Evolutionary conservation across 805 yeast species (phyloP).

Genomic region (Nakazawaea pomicola): DNA sequence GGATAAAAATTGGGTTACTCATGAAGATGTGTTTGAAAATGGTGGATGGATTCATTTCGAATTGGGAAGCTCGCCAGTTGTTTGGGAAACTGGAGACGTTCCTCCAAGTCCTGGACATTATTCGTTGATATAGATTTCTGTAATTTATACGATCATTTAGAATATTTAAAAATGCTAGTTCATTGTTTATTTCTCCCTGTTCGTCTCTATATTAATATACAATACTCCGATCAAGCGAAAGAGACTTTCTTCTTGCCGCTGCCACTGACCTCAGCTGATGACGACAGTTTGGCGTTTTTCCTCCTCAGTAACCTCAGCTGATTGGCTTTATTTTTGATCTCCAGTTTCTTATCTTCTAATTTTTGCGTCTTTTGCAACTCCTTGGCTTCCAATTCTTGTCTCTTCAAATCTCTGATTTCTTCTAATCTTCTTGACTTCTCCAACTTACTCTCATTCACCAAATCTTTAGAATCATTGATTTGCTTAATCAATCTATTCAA

Average conservation of each 20-base stretch:
- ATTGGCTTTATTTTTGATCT: constrained; percentile 67
- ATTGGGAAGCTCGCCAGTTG: constrained; percentile 14
- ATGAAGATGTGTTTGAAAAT: constrained; percentile 24
- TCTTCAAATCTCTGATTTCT: constrained; percentile 81
- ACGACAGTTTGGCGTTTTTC: constrained; percentile 35
- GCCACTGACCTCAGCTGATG: constrained; percentile 16
- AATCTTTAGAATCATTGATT: constrained; percentile 78
- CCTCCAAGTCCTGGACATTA: constrained; percentile 18
- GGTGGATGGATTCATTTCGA: constrained; percentile 19
- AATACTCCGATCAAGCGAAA: constrained; percentile 32
- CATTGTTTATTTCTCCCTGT: background rate
- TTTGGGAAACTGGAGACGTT: constrained; percentile 16
- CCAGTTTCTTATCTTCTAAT: constrained; percentile 72
- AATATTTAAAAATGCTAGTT: too few relatives aligned
- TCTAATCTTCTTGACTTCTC: constrained; percentile 88
- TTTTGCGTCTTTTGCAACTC: constrained; percentile 66
- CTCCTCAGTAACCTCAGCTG: constrained; percentile 67
- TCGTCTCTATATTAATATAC: background rate
- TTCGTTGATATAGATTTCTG: too few relatives aligned
- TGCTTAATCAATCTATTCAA: constrained; percentile 69
- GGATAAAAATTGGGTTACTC: constrained; percentile 28
- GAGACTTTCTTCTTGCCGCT: constrained; percentile 37
- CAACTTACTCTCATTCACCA: constrained; percentile 77
- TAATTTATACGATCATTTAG: background rate
- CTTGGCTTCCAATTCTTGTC: constrained; percentile 80